A percentile compares a stretch with the other conserved stretches of the same genome.
Evolutionary conservation across 495 filamentous ascomycete species (phyloP).

Genomic region (Podospora fimiseda): DNA sequence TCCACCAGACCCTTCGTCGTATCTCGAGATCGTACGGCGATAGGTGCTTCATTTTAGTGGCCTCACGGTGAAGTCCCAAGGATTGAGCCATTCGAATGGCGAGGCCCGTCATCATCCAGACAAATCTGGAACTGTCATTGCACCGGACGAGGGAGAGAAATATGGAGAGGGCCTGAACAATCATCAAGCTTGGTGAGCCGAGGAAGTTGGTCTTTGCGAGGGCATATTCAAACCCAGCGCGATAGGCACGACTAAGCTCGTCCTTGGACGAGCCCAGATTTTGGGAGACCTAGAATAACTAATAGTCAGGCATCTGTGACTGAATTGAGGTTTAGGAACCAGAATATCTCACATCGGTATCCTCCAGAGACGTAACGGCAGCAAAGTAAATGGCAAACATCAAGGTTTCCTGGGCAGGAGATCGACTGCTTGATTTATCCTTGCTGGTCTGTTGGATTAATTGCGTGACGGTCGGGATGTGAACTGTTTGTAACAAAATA

Average conservation of each 20-base stretch:
- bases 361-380: conserved; percentile 51
- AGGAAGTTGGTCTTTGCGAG: conserved; percentile 52
- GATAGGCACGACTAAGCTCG: conserved; percentile 47
- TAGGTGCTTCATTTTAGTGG: conserved; percentile 31
- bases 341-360: conserved; percentile 48
- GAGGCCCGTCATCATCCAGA: conserved; percentile 53
- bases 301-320: conserved; percentile 7
- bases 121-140: conserved; percentile 43
- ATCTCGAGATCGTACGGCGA: conserved; percentile 45
- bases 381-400: conserved; percentile 58
- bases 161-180: conserved; percentile 45
- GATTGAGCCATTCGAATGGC: conserved; percentile 43
- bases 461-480: conserved; percentile 47
- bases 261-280: conserved; percentile 47
- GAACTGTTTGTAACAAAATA: conserved; percentile 39
- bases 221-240: conserved; percentile 48
- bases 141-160: conserved; percentile 44
- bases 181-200: conserved; percentile 28
- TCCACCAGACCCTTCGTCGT: conserved; percentile 44
- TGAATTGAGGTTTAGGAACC: no score
- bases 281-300: conserved; percentile 29
- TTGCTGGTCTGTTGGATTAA: conserved; percentile 37
- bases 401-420: conserved; percentile 48
- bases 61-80: conserved; percentile 46
- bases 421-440: conserved; percentile 26